Evolutionary conservation across 2,329 filamentous ascomycete genomes (phyloP).

Genomic region (Raffaelea albimanens): DNA sequence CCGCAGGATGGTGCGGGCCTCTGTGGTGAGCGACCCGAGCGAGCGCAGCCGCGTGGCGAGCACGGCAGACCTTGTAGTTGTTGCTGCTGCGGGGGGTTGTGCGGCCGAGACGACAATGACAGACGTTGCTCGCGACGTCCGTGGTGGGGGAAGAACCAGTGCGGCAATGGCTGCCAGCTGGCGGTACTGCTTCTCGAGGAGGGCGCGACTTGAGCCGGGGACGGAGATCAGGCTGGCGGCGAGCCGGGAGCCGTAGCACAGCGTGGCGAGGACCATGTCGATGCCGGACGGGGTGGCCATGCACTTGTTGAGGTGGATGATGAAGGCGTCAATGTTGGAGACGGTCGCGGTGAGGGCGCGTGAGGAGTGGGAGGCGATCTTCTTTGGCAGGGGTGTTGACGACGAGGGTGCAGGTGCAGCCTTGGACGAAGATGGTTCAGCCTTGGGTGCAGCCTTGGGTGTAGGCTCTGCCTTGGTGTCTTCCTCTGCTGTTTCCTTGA

Average conservation of each 20-base stretch:
- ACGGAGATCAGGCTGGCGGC: conserved; percentile 37
- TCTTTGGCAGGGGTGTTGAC: conserved; percentile 9
- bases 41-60: conserved; percentile 45
- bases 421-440: conserved; percentile 8
- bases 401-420: conserved; percentile 5
- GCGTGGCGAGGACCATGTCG: conserved; percentile 58
- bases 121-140: conserved; percentile 5
- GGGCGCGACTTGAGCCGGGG: conserved; percentile 44
- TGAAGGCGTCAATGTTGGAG: conserved; percentile 39
- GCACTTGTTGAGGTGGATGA: conserved; percentile 50
- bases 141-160: conserved; percentile 23
- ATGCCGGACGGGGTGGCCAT: conserved; percentile 59
- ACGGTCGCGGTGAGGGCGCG: conserved; percentile 24
- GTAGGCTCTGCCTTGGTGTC: too few relatives aligned
- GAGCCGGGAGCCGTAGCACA: conserved; percentile 58
- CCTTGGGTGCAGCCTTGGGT: conserved; percentile 1
- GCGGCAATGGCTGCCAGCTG: conserved; percentile 43
- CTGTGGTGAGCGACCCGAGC: conserved; percentile 57
- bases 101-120: background rate
- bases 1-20: conserved; percentile 63
- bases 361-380: too few relatives aligned
- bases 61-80: background rate
- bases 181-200: conserved; percentile 38
- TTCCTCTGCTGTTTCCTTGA: background rate
- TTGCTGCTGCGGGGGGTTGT: background rate